Evolutionary conservation across 1,284 basidiomycete species (phyloP).

Genomic region (Microbotryomycetes sp.): DNA sequence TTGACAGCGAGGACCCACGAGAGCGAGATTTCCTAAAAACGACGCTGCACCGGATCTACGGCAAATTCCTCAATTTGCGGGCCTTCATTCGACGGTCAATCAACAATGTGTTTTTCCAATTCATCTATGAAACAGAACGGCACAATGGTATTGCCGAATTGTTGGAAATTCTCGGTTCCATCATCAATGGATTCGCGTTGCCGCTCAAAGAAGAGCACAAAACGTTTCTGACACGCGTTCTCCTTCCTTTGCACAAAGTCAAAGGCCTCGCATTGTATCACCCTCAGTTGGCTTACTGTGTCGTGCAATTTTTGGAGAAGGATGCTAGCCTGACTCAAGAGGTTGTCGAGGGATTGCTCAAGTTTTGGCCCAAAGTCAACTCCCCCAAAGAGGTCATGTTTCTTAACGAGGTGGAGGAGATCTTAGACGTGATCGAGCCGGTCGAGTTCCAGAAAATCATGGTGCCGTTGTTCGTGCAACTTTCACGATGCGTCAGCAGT

Average conservation of each 20-base stretch:
- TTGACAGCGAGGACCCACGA: slow-evolving; percentile 97
- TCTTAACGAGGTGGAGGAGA: slow-evolving; percentile 98
- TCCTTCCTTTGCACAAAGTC: slow-evolving; percentile 95
- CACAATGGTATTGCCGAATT: slow-evolving; percentile 99
- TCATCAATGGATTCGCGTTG: slow-evolving; percentile 98
- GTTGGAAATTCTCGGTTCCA: slow-evolving; percentile 95
- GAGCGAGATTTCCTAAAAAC: slow-evolving; percentile 99
- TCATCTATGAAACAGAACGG: slow-evolving; percentile 96
- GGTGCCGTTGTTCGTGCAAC: slow-evolving; percentile 85
- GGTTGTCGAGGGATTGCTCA: slow-evolving; percentile 87
- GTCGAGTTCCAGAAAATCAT: slow-evolving; percentile 96
- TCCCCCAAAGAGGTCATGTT: slow-evolving; percentile 99
- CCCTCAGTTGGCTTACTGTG: slow-evolving; percentile 96
- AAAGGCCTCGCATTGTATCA: slow-evolving; percentile 95
- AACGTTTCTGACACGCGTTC: slow-evolving; percentile 90
- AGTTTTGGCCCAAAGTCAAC: slow-evolving; percentile 99
- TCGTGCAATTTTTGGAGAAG: slow-evolving; percentile 98
- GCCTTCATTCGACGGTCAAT: slow-evolving; percentile 98
- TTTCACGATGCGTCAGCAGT: slow-evolving; percentile 95
- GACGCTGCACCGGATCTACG: slow-evolving; percentile 96
- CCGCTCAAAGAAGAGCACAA: slow-evolving; percentile 99
- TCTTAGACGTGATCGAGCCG: slow-evolving; percentile 96
- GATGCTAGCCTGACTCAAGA: slow-evolving; percentile 88
- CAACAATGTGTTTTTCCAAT: slow-evolving; percentile 99
- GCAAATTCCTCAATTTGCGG: slow-evolving; percentile 97